Evolutionary conservation across 129 eudicot genomes (phyloP), one percentile per base, ranked within the genome.

Genomic region (Calendula officinalis): DNA sequence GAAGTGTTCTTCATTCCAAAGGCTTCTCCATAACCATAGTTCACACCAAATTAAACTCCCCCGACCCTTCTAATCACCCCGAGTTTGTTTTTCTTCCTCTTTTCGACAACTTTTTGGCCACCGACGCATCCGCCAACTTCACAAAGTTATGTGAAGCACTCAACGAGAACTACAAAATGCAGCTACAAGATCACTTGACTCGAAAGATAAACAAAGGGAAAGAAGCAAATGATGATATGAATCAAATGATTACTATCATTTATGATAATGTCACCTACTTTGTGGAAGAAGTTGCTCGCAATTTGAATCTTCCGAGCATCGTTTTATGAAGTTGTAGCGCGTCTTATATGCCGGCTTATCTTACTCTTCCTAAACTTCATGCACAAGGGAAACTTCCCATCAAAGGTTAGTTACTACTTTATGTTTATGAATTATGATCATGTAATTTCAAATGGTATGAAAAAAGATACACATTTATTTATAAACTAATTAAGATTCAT

Each of bases 21-120:
- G 90, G 95, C 60, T 81, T 86, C 70, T 78, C 90, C 8, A 64
- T 86, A 12, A 62, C 78, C 48, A 53, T 86, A 4, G 83, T 69
- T 9, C 95, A 86, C 67, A 42, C 95, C 4, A 43, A 69, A 13
- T 43, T 58, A 65, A 83, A 83, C 63, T 60, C 75, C 13, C 83
- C 79, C 14, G 66, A 68, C n/a, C 60, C 76, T 32, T 62, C 83
- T 0, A 68, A 74, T 16, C 68, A 78, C 13, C 79, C 76, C 8
- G 65, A 57, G 11, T 73, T 78, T 42, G 16, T 14, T 35, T 78
- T 78, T 43, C 67, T 74, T 39, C 72, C 76, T 6, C 38, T 78
- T 13, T 45, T 51, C 8, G 84, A 74, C 54, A 64, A 69, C 62
- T 55, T 69, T 10, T 53, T 48, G 6, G 66, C 56, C 40, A 56